Evolutionary conservation across 768 basidiomycete species (phyloP).

Genomic region (Trametes coccinea): DNA sequence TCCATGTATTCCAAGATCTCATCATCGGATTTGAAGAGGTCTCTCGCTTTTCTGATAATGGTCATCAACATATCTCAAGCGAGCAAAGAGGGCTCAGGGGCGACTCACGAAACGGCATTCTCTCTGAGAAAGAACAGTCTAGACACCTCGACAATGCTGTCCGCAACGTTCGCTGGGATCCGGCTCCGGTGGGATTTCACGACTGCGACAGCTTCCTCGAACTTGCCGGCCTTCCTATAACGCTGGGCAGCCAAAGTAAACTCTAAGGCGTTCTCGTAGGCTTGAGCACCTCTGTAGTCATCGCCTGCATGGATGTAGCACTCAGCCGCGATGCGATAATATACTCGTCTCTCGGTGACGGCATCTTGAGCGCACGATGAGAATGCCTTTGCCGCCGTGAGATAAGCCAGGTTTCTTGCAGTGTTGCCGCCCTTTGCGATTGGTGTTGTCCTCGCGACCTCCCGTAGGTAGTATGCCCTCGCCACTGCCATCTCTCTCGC

Average conservation of each 20-base stretch:
- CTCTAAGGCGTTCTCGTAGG: slow-evolving; percentile 43
- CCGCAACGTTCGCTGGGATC: slow-evolving; percentile 35
- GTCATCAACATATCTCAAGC: not conserved
- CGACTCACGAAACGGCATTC: slow-evolving; percentile 29
- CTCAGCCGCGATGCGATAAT: slow-evolving; percentile 27
- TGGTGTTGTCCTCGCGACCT: slow-evolving; percentile 44
- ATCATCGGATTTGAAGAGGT: slow-evolving; percentile 51
- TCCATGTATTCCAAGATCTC: slow-evolving; percentile 59
- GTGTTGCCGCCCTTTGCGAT: slow-evolving; percentile 24
- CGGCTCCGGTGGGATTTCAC: slow-evolving; percentile 36
- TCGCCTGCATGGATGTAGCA: slow-evolving; percentile 31
- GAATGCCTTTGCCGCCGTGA: slow-evolving; percentile 52
- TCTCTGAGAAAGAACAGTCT: slow-evolving; percentile 47
- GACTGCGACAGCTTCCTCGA: slow-evolving; percentile 55
- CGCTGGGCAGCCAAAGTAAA: slow-evolving; percentile 45
- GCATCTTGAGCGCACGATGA: slow-evolving; percentile 38
- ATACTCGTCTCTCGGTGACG: slow-evolving; percentile 29
- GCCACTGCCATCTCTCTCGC: slow-evolving; percentile 47
- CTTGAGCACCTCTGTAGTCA: slow-evolving; percentile 43
- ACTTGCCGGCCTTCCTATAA: slow-evolving; percentile 51
- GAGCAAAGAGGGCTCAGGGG: not conserved
- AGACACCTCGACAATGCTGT: slow-evolving; percentile 44
- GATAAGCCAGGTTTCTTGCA: slow-evolving; percentile 38
- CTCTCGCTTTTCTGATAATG: slow-evolving; percentile 44
- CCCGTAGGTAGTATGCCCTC: slow-evolving; percentile 54